Evolutionary conservation across 768 basidiomycete genomes (phyloP).

Genomic region (Polyporus arcularius): DNA sequence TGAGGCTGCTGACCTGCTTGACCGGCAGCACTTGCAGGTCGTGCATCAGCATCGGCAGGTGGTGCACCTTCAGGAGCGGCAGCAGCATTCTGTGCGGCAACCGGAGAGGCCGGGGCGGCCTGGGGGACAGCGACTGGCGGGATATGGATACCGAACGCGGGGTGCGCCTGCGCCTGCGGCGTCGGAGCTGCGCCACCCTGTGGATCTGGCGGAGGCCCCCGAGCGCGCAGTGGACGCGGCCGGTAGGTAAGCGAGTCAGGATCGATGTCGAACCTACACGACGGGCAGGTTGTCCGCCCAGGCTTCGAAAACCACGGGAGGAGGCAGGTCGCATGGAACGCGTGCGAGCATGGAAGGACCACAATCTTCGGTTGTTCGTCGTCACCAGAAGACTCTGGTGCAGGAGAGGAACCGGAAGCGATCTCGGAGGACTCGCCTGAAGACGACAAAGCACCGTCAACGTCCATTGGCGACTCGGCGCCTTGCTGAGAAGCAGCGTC

Average conservation of each 20-base stretch:
- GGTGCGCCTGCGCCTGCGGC: conserved; percentile 3
- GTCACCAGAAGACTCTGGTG: conserved; percentile 18
- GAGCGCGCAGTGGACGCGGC: conserved; percentile 16
- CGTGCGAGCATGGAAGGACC: conserved; percentile 76
- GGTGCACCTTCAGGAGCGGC: neutral
- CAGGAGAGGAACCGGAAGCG: neutral
- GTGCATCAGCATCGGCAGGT: neutral
- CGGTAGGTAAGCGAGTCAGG: conserved; percentile 67
- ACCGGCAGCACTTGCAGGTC: neutral
- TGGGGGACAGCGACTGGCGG: conserved; percentile 9
- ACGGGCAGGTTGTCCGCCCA: conserved; percentile 78
- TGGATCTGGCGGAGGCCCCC: neutral
- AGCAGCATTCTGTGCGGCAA: neutral
- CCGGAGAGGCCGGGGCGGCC: neutral
- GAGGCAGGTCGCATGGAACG: conserved; percentile 79
- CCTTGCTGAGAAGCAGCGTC: conserved; percentile 12
- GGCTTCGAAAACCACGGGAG: conserved; percentile 83
- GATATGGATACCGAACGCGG: conserved; percentile 2
- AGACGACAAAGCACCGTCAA: conserved; percentile 15
- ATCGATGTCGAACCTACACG: conserved; percentile 82
- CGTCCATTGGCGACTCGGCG: conserved; percentile 11
- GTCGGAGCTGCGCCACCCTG: neutral
- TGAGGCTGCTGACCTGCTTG: conserved; percentile 1
- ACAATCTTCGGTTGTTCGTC: conserved; percentile 48
- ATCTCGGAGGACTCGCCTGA: conserved; percentile 6